Conservation (phyloP, 495 filamentous ascomycete species). For the Hypoxylon fuscum region DNA sequence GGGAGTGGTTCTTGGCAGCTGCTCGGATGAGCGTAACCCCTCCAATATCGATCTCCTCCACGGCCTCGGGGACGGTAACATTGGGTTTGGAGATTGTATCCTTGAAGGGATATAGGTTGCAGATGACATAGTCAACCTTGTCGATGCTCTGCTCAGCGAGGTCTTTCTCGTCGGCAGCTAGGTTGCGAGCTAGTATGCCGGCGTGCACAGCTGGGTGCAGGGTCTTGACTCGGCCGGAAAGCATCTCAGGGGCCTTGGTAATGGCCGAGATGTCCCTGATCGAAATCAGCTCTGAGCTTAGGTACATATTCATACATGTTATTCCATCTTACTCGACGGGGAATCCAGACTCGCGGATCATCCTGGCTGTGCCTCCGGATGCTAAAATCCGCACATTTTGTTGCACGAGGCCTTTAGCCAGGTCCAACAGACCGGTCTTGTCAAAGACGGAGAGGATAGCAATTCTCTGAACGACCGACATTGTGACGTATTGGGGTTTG, state of each 20-base stretch:
- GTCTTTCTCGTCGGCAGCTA: conserved; percentile 94
- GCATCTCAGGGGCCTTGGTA: conserved; percentile 98
- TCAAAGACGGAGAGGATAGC: conserved; percentile 98
- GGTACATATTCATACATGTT: not conserved
- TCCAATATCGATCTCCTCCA: conserved; percentile 98
- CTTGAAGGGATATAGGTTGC: conserved; percentile 99
- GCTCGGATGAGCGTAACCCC: conserved; percentile 96
- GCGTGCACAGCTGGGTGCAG: conserved; percentile 95
- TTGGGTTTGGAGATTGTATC: conserved; percentile 96
- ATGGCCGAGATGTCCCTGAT: conserved; percentile 93
- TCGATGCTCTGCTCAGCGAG: conserved; percentile 95
- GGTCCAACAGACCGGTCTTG: conserved; percentile 95
- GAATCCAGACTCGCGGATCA: conserved; percentile 96
- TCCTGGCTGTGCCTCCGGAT: conserved; percentile 90
- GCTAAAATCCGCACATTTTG: conserved; percentile 91
- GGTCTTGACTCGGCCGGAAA: conserved; percentile 95
- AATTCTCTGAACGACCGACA: conserved; percentile 57
- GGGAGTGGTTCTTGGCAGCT: conserved; percentile 95
- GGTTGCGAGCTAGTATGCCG: conserved; percentile 89
- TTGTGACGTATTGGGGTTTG: conserved; percentile 34
- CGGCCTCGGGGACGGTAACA: conserved; percentile 93
- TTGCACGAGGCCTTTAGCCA: conserved; percentile 92
- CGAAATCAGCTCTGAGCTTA: conserved; percentile 18
- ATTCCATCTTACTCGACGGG: conserved; percentile 77
- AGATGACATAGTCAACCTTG: conserved; percentile 98